A percentile compares a stretch with the other conserved stretches of the same genome.
Conservation (phyloP, 805 yeast species). For the Torulaspora indica region DNA sequence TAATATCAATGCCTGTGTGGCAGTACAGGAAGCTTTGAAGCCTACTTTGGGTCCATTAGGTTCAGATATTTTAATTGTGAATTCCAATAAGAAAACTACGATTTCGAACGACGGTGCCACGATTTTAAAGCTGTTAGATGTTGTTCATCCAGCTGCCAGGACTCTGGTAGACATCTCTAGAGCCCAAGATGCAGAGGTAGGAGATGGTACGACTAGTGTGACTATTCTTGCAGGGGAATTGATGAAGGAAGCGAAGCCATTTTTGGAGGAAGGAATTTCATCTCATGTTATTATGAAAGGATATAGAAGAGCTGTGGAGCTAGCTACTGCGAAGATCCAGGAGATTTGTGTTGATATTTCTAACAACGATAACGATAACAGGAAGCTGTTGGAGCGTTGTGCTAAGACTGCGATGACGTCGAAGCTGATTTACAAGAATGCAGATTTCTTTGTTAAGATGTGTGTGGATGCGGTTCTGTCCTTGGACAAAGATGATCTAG, state of each 20-base stretch:
- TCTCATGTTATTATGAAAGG: conserved; percentile 87
- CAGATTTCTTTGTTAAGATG: conserved; percentile 89
- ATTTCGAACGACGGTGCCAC: conserved; percentile 99
- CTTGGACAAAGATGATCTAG: conserved; percentile 77
- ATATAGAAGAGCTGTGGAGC: conserved; percentile 70
- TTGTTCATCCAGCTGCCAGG: conserved; percentile 98
- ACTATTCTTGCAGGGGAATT: conserved; percentile 92
- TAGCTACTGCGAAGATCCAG: conserved; percentile 67
- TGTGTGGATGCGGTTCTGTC: conserved; percentile 92
- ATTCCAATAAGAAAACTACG: conserved; percentile 78
- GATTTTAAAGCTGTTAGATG: conserved; percentile 82
- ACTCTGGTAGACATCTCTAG: conserved; percentile 90
- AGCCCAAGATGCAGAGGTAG: conserved; percentile 97
- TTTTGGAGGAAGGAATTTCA: conserved; percentile 94
- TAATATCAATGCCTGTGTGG: conserved; percentile 94
- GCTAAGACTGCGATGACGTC: conserved; percentile 98
- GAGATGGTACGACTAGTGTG: conserved; percentile 97
- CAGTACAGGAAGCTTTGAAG: conserved; percentile 90
- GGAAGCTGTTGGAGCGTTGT: conserved; percentile 79
- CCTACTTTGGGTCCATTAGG: conserved; percentile 98
- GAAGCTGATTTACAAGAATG: conserved; percentile 80
- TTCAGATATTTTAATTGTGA: conserved; percentile 87
- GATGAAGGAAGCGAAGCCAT: conserved; percentile 80
- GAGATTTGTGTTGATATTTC: conserved; percentile 72
- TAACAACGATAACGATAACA: conserved; percentile 44